phyloP scores from a whole-genome alignment of 2,329 filamentous ascomycete species.

The Ophiostoma piceae region DNA sequence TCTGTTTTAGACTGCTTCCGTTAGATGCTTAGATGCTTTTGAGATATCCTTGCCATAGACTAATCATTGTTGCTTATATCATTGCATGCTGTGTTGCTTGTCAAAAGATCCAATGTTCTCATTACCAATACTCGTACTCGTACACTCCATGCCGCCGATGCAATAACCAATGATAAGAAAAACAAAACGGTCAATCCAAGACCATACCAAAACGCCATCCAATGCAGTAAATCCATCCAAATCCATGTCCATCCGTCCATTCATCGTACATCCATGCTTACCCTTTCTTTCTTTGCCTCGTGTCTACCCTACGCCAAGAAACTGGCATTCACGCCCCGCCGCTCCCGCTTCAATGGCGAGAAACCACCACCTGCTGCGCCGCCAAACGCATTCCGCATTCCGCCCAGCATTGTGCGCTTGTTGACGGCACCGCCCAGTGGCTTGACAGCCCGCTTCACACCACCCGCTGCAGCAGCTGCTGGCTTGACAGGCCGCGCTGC shows the following conservation, averaged over 20 bases:
- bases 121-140: neutral
- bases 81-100: neutral
- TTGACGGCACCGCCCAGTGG: slow-evolving; percentile 28
- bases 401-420: slow-evolving; percentile 31
- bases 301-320: slow-evolving; percentile 41
- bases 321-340: slow-evolving; percentile 57
- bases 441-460: slow-evolving; percentile 29
- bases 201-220: slow-evolving; percentile 4
- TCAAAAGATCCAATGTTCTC: neutral
- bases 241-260: no score
- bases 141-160: neutral
- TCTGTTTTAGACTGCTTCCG: no score
- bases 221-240: neutral
- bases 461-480: neutral
- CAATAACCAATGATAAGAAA: neutral
- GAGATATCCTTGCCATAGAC: neutral
- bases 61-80: neutral
- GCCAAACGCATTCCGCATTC: slow-evolving; percentile 45
- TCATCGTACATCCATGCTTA: neutral
- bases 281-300: neutral
- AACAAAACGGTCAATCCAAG: neutral
- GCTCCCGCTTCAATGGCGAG: slow-evolving; percentile 68
- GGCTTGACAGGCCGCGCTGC: slow-evolving; percentile 10
- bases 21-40: neutral
- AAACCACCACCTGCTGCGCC: slow-evolving; percentile 41